Evolutionary conservation across 2,329 filamentous ascomycete genomes (phyloP), one percentile per base, ranked within the genome.

Genomic region (Tolypocladium inflatum): DNA sequence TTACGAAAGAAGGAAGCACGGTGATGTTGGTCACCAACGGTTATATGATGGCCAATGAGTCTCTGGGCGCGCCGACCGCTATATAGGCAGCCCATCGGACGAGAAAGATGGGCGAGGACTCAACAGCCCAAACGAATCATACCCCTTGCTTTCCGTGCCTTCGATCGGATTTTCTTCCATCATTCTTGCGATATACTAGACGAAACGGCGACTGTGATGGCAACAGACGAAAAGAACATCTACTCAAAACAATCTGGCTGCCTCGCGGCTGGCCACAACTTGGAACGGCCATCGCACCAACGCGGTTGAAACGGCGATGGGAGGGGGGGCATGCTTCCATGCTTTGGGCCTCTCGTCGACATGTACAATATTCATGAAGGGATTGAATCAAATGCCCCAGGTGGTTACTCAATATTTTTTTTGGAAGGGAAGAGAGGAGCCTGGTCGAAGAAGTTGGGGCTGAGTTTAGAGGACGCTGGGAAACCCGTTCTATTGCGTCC

Each of bases 281-380:
- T 30, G 26, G 48, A 21, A 21, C n/a, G 21, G 42, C 21, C 21
- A 45, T 15, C 4, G 11, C 42, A 10, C 21, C 42, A 11, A 23
- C n/a, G 9, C 30, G 15, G 26, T 51, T 35, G 19, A n/a, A 35
- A n/a, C 6, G 19, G 33, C 45, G 26, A 35, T 10, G 17, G 8
- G 30, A 11, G 4, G 5, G 48, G 13, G 30, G 30, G 30, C 45
- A 26, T n/a, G 17, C 6, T 17, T 50, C 17, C 15, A 13, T 26
- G 19, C 30, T 33, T 19, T 2, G 11, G 26, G 30, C 15, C 26
- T 51, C 17, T 43, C 42, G 19, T 55, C 26, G 55, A 56, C 42
- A 56, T 57, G 42, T 57, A 56, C 15, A 51, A 33, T 57, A 55
- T 53, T 48, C 37, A 53, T 54, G 53, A 57, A 58, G 51, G 55